phyloP scores from a whole-genome alignment of 2,329 filamentous ascomycete species.

The Lasiodiplodia sp. region DNA sequence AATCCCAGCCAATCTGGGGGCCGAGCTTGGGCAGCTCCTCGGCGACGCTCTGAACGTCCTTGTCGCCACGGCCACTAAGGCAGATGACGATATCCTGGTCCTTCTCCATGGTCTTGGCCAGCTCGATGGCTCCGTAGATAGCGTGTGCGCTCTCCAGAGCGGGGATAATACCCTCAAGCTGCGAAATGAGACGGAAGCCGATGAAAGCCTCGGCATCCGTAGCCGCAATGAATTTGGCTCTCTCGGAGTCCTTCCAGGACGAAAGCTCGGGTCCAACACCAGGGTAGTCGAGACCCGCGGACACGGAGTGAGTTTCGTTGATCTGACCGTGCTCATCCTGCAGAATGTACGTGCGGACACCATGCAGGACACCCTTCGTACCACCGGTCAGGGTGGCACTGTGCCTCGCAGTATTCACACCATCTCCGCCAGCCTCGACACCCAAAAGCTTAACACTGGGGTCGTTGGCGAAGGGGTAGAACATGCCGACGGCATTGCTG shows the following conservation, averaged over 20 bases:
- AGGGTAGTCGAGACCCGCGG: conserved; percentile 94
- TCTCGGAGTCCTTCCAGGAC: conserved; percentile 87
- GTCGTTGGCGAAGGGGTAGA: conserved; percentile 92
- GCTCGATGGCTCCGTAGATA: conserved; percentile 84
- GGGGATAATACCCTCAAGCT: conserved; percentile 96
- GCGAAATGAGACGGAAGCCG: conserved; percentile 82
- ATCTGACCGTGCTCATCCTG: conserved; percentile 95
- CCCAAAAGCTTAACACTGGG: conserved; percentile 85
- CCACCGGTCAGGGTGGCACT: conserved; percentile 87
- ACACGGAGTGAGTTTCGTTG: conserved; percentile 92
- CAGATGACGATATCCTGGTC: conserved; percentile 93
- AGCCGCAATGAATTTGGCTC: conserved; percentile 88
- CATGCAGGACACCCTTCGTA: conserved; percentile 91
- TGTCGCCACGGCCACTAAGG: conserved; percentile 90
- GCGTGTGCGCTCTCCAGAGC: conserved; percentile 94
- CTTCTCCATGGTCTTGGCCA: conserved; percentile 91
- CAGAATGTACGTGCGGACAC: conserved; percentile 93
- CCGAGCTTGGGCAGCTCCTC: conserved; percentile 90
- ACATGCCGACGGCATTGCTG: conserved; percentile 96
- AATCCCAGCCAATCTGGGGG: conserved; percentile 80
- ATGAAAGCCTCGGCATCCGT: conserved; percentile 90
- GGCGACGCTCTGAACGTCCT: conserved; percentile 98
- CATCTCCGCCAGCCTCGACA: conserved; percentile 94
- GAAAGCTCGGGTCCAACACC: conserved; percentile 93
- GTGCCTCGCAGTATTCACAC: conserved; percentile 83